phyloP scores from a whole-genome alignment of 108 stramenopile genomes.

The Schizochytrium sp. region DNA sequence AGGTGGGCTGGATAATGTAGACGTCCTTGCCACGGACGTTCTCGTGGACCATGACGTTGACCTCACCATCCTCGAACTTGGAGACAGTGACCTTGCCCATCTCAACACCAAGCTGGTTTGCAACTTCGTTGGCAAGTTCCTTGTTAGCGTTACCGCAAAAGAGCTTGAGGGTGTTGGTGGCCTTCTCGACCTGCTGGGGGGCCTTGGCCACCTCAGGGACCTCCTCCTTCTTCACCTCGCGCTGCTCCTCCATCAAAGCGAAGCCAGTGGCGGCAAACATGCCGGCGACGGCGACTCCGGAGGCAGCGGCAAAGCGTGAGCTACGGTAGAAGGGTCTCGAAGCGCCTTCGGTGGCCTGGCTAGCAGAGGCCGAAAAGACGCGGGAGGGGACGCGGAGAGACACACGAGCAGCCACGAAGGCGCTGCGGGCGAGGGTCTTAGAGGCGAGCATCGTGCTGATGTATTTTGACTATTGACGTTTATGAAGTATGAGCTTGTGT shows the following conservation, averaged over 20 bases:
- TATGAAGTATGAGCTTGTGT: no score
- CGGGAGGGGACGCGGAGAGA: no score
- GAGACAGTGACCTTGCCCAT: slow-evolving; percentile 95
- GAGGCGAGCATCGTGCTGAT: no score
- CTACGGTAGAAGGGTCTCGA: no score
- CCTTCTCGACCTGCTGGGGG: not conserved
- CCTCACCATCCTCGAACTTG: slow-evolving; percentile 97
- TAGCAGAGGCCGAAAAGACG: no score
- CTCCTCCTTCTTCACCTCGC: not conserved
- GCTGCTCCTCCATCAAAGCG: not conserved
- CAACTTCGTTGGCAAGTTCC: slow-evolving; percentile 91
- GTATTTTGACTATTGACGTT: no score
- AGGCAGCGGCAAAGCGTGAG: no score
- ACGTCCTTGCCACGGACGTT: slow-evolving; percentile 98
- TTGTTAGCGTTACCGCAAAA: slow-evolving; percentile 98
- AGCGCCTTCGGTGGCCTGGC: no score
- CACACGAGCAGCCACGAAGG: no score
- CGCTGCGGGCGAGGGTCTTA: no score
- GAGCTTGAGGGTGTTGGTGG: slow-evolving; percentile 80
- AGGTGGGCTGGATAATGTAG: slow-evolving; percentile 96
- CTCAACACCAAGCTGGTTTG: slow-evolving; percentile 91
- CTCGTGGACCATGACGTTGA: slow-evolving; percentile 96
- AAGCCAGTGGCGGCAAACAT: no score
- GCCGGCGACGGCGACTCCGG: no score
- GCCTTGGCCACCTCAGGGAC: not conserved